Base-by-base conservation (phyloP, 2,329 filamentous ascomycete genomes). In the Clonostachys rosea region DNA sequence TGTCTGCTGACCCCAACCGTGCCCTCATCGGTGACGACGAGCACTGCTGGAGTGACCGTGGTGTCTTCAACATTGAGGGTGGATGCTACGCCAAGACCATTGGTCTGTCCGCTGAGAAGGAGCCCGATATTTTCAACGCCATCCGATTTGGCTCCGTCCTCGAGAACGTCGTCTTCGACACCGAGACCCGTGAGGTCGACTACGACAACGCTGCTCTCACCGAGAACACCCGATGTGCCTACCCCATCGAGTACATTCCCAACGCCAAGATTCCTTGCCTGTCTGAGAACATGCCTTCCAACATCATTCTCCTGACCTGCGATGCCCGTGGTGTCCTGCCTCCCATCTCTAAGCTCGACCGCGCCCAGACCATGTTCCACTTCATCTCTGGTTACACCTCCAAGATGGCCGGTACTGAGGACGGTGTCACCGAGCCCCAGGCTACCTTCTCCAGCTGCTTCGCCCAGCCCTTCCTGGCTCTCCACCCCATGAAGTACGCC, bases 301-400 rank as follows among this genome's bases (percentile, higher is more conserved):
- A 99, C 84, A 97, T 99, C 73, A 89, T 99, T 65, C 87, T 99
- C 59, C 85, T 99, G 59, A 99, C 94, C 53, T 99, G 94, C 76
- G 94, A 99, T 63, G 94, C 94, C 50, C 90, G 94, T 58, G 94
- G 94, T 77, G 94, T 99, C 44, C 84, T 99, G 48, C 94, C 94
- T 48, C 94, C 94, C 43, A 97, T 99, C 74, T 96, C 91, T 62
- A 97, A 97, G 81, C 87, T 99, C 67, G 84, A 87, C 78, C 83
- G 87, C 55, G 84, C 89, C 62, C 94, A 97, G 77, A 96, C 91
- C 70, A 97, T 99, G 92, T 99, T 97, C 86, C 94, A 99, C 81
- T 99, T 99, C 84, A 99, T 99, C 74, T 95, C 89, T 16, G 94
- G 94, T 60, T 99, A 99, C 81, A 99, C 94, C 54, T 97, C 92